Base-by-base conservation (phyloP, 2,329 filamentous ascomycete species). In the Eutypella sp. region DNA sequence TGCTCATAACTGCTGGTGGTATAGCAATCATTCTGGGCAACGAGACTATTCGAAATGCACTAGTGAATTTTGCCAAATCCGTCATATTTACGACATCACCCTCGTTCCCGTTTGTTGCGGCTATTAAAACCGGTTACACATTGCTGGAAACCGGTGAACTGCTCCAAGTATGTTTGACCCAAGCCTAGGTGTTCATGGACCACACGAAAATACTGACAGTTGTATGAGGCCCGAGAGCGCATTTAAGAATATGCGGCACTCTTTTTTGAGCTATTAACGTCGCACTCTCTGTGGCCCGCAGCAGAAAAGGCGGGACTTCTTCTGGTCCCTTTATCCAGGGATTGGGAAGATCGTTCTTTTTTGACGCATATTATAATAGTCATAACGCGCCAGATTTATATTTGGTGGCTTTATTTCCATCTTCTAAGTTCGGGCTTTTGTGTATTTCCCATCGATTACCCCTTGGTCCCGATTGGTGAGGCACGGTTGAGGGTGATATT, bases 71-170 rank as follows among this genome's bases (percentile, higher is more conserved):
- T 43, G 62, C 61, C 4, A 60, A 67, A 1, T 64, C 67, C 0
- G 50, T 71, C 2, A 70, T 70, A 10, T 73, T 68, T 44, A 68
- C 65, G 1, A 71, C 68, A 0, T 63, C 69, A 16, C 57, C 71
- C 34, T 63, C 68, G 0, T 71, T 68, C 37, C 68, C 69, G 5
- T 57, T 63, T 3, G 59, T 73, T 1, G 66, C 65, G 7, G 60
- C 66, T 2, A 69, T 74, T 38, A 60, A 59, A 18, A 51, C 60
- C 0, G 64, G 57, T 2, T 67, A 68, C 33, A 53, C 47, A 5
- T 24, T 59, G 5, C 27, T 61, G 10, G 37, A 34, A 5, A 40
- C 6, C 80, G 67, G 29, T 81, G 13, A 55, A 4, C 47, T 41
- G 16, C 18, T 50, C 27, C 29, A 49, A 39, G 45, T 54, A 49